A percentile compares a stretch with the other conserved stretches of the same genome.
phyloP scores from a whole-genome alignment of 2,329 filamentous ascomycete species.

The Dactylellina drechsleri region DNA sequence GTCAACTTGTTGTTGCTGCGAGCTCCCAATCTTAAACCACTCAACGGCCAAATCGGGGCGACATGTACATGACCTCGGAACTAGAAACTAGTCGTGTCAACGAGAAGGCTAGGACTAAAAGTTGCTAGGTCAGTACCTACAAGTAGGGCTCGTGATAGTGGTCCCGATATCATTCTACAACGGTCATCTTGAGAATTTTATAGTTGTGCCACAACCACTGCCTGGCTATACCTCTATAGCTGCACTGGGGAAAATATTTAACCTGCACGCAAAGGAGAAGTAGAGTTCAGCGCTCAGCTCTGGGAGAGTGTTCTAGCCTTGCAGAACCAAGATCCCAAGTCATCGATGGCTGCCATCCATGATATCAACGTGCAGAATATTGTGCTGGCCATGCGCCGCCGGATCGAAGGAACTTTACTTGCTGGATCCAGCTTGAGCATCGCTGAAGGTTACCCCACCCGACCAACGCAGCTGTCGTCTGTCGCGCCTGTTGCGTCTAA shows the following conservation, averaged over 20 bases:
- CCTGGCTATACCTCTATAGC: no score
- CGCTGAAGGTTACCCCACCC: slow-evolving; percentile 1
- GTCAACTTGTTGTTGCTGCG: slow-evolving; percentile 38
- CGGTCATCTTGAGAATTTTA: slow-evolving; percentile 4
- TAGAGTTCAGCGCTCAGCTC: no score
- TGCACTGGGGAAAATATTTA: no score
- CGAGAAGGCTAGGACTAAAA: neutral
- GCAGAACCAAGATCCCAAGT: neutral
- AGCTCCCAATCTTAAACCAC: slow-evolving; percentile 56
- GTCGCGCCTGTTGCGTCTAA: slow-evolving; percentile 7
- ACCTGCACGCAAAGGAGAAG: no score
- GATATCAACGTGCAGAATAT: slow-evolving; percentile 39
- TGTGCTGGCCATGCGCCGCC: slow-evolving; percentile 22
- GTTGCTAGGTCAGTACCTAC: slow-evolving; percentile 18
- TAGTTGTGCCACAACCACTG: neutral
- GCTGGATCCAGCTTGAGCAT: no score
- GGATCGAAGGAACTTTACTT: slow-evolving; percentile 23
- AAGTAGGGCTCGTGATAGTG: slow-evolving; percentile 50
- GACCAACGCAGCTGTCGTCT: slow-evolving; percentile 9
- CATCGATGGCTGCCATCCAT: neutral
- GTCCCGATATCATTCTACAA: slow-evolving; percentile 38
- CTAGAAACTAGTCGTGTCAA: slow-evolving; percentile 19
- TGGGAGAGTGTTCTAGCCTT: no score
- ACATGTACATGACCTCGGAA: slow-evolving; percentile 4
- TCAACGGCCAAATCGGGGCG: slow-evolving; percentile 47